These are phyloP conservation scores for Rhodofomes roseus DNA, from an alignment of 1,284 basidiomycete species.

Conservation along the genomic window DNA sequence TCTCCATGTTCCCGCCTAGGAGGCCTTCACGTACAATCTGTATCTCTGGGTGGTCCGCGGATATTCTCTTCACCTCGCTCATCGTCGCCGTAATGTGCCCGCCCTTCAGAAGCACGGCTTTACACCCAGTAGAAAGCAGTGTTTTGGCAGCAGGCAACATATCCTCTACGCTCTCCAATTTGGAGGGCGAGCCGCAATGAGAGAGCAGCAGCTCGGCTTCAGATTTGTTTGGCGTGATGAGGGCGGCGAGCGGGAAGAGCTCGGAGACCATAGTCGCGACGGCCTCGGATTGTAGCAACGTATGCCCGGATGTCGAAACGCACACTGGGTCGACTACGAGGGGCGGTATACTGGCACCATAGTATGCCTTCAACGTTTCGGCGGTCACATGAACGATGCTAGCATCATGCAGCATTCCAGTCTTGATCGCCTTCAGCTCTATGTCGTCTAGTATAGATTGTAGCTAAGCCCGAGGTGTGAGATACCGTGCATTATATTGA, in stretches of 20 bases:
- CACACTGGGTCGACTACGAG: conserved; percentile 89
- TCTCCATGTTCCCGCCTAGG: conserved; percentile 57
- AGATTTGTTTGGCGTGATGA: conserved; percentile 87
- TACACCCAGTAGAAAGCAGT: conserved; percentile 48
- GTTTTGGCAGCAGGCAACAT: conserved; percentile 61
- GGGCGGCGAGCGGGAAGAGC: conserved; percentile 68
- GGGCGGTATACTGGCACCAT: conserved; percentile 36
- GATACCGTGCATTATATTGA: background rate
- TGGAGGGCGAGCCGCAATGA: conserved; percentile 22
- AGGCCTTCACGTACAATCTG: conserved; percentile 40
- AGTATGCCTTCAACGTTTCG: conserved; percentile 39
- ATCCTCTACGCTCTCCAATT: conserved; percentile 51
- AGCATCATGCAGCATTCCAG: conserved; percentile 80
- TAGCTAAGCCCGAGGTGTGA: conserved; percentile 44
- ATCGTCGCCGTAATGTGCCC: conserved; percentile 65
- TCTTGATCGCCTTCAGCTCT: conserved; percentile 77
- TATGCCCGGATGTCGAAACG: conserved; percentile 89
- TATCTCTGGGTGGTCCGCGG: conserved; percentile 27
- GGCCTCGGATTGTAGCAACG: conserved; percentile 68
- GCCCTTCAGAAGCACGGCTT: conserved; percentile 82
- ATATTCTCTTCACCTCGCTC: conserved; percentile 39
- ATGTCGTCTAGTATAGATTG: conserved; percentile 75
- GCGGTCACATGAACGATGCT: conserved; percentile 43
- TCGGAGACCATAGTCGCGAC: conserved; percentile 56
- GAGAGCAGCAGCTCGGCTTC: conserved; percentile 76